Percentiles rank a stretch among this genome's conserved stretches.
Evolutionary conservation across 2,329 filamentous ascomycete species (phyloP).

Genomic region (Talaromyces verruculosus): DNA sequence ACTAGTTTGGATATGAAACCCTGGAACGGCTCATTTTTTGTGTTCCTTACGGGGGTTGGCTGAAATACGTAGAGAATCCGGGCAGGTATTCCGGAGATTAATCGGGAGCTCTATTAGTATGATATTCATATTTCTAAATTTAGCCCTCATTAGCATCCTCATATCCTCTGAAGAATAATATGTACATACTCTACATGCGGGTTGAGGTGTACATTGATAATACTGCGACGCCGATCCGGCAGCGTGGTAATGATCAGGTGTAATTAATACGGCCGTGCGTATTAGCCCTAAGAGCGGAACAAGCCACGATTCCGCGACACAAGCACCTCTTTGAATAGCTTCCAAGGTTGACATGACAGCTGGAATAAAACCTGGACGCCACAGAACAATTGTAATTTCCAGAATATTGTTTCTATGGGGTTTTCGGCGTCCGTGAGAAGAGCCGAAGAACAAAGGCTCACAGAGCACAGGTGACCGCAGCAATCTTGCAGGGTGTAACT

Average conservation of each 20-base stretch:
- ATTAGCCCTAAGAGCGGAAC: slow-evolving; percentile 12
- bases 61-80: not conserved
- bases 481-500: not conserved
- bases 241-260: not conserved
- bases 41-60: not conserved
- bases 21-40: not conserved
- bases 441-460: not conserved
- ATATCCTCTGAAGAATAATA: not conserved
- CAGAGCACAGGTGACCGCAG: not conserved
- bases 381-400: not conserved
- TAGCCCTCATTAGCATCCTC: not conserved
- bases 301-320: not conserved
- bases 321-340: not conserved
- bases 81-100: slow-evolving; percentile 5
- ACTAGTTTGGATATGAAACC: not conserved
- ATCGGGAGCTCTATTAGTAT: not conserved
- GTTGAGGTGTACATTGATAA: not conserved
- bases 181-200: not conserved
- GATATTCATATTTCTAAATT: not conserved
- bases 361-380: not conserved
- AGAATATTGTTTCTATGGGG: not conserved
- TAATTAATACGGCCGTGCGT: not conserved
- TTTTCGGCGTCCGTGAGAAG: not conserved
- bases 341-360: not conserved
- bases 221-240: not conserved